These are phyloP conservation scores for Pichia sp. DNA, from an alignment of 1,139 yeast species.

Conservation along the genomic window DNA sequence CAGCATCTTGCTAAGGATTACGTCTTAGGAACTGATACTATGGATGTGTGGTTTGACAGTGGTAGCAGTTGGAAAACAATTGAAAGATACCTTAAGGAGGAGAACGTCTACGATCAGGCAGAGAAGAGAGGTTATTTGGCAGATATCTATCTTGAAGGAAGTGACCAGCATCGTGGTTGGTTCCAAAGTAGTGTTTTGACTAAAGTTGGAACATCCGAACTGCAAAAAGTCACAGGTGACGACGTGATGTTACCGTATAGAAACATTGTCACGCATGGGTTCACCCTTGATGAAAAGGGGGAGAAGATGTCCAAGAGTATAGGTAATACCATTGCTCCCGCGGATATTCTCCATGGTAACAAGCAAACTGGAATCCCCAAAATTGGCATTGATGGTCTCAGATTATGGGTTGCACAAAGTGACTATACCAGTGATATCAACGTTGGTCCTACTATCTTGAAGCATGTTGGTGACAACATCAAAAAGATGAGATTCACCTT, in stretches of 20 bases:
- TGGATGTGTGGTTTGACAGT: slow-evolving; percentile 99
- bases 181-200: slow-evolving; percentile 90
- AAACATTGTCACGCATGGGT: slow-evolving; percentile 84
- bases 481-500: slow-evolving; percentile 81
- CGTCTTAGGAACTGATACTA: slow-evolving; percentile 74
- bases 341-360: slow-evolving; percentile 60
- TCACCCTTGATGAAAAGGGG: slow-evolving; percentile 78
- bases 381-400: slow-evolving; percentile 86
- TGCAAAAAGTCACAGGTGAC: slow-evolving; percentile 15
- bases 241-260: slow-evolving; percentile 63
- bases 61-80: slow-evolving; percentile 89
- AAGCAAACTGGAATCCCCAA: slow-evolving; percentile 49
- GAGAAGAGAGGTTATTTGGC: slow-evolving; percentile 39
- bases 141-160: slow-evolving; percentile 85
- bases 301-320: slow-evolving; percentile 90
- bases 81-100: slow-evolving; percentile 30
- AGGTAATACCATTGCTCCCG: slow-evolving; percentile 75
- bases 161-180: slow-evolving; percentile 99
- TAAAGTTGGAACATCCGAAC: slow-evolving; percentile 42
- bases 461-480: slow-evolving; percentile 70
- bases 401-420: slow-evolving; percentile 87
- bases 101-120: slow-evolving; percentile 27
- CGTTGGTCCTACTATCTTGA: slow-evolving; percentile 64
- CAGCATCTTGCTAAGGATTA: slow-evolving; percentile 35
- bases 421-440: slow-evolving; percentile 79